These are phyloP conservation scores for Mycena venus DNA, from an alignment of 768 basidiomycete genomes.

Conservation along the genomic window DNA sequence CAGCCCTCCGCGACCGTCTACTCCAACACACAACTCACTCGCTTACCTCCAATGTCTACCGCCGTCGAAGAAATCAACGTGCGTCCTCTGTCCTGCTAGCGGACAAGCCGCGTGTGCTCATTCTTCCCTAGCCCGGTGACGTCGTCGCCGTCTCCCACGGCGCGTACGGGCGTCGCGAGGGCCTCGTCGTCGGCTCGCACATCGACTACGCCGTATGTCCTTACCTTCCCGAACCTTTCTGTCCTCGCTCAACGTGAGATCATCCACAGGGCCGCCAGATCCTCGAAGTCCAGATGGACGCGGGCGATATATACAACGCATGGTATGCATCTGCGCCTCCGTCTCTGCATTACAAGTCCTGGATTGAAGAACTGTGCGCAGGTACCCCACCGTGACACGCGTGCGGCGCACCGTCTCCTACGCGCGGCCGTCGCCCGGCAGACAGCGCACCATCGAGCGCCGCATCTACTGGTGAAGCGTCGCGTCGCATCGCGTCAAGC, in stretches of 20 bases:
- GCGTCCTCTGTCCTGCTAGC: not conserved
- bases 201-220: slow-evolving; percentile 76
- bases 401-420: slow-evolving; percentile 81
- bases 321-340: slow-evolving; percentile 55
- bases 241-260: too few species aligned
- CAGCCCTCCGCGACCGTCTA: not conserved
- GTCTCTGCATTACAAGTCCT: not conserved
- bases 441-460: slow-evolving; percentile 76
- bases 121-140: slow-evolving; percentile 76
- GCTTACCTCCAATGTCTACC: slow-evolving; percentile 7
- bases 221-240: not conserved
- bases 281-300: slow-evolving; percentile 85
- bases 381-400: slow-evolving; percentile 85
- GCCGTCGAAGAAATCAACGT: slow-evolving; percentile 22
- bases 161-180: slow-evolving; percentile 75
- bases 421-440: slow-evolving; percentile 57
- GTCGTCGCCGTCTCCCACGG: slow-evolving; percentile 83
- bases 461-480: slow-evolving; percentile 83
- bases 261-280: slow-evolving; percentile 79
- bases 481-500: not conserved
- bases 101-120: too few species aligned
- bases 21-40: not conserved
- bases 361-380: slow-evolving; percentile 38
- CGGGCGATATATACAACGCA: slow-evolving; percentile 75
- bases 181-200: slow-evolving; percentile 84